Evolutionary conservation across 352 stramenopile genomes (phyloP), one percentile per base, ranked within the genome.

Genomic region (Phytophthora fragariae): DNA sequence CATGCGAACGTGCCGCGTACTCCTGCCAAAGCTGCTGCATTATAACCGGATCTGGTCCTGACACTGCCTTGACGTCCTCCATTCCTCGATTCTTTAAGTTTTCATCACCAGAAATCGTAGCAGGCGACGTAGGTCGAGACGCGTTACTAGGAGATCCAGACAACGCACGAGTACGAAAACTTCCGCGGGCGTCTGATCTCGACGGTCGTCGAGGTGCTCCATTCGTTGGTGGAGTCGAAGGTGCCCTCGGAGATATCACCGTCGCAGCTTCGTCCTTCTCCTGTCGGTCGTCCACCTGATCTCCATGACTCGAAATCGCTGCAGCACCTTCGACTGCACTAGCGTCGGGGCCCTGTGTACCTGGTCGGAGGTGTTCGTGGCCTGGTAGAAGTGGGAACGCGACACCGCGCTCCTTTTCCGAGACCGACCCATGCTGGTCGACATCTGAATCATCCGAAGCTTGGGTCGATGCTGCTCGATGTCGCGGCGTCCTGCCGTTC

Each of bases 21-120:
- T 93, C 86, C 19, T 88, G 79, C 86, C 83, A 92, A 24, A 93
- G 68, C 31, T 83, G 77, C 47, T 88, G 81, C 68, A 88, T 83
- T 1, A 86, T 61, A 14, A 61, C 79, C 1, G 84, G 72, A 56
- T 91, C 81, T 0, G 76, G 76, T 1, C 62, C 62, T 29, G 58
- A 12, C 9, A 56, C 19, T 17, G 49, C 21, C 59, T 46, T 62
- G 37, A 14, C 56, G 29, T 56, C 35, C 61, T 39, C 46, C 5
- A 10, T 47, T 17, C 41, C 21, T 35, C n/a, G 57, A 11, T 8
- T 9, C n/a, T 66, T 77, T 0, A 46, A 5, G 1, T 29, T 66
- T 7, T 56, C 65, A 1, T 72, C 65, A 21, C 41, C 46, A 7
- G 15, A 61, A 33, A 53, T 37, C 19, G 67, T 79, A 31, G 72